phyloP scores from a whole-genome alignment of 345 rosid species.

The Reutealis trisperma region DNA sequence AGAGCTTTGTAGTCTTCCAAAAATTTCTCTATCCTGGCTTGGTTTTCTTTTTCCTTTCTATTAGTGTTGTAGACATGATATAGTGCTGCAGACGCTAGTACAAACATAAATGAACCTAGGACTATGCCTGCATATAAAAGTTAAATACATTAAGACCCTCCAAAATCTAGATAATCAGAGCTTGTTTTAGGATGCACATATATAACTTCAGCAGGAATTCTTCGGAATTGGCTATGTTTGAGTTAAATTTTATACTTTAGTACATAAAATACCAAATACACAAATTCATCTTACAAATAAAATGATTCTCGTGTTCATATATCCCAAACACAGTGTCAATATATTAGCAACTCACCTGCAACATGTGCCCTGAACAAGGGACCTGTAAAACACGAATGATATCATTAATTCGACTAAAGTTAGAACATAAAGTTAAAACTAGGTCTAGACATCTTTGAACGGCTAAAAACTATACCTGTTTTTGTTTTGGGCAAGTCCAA shows the following conservation, averaged over 20 bases:
- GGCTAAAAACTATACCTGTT: background rate
- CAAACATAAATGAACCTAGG: background rate
- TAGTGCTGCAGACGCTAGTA: background rate
- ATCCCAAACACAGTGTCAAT: too few relatives aligned
- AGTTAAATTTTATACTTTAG: too few relatives aligned
- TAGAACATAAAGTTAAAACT: too few relatives aligned
- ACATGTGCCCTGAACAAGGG: background rate
- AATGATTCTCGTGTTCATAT: too few relatives aligned
- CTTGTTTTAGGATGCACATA: too few relatives aligned
- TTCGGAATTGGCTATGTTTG: too few relatives aligned
- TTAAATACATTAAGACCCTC: background rate
- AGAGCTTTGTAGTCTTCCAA: conserved; percentile 31
- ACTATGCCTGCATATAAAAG: background rate
- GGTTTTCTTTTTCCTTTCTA: conserved; percentile 16
- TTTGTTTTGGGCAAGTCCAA: background rate
- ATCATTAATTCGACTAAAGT: too few relatives aligned
- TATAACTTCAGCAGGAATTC: too few relatives aligned
- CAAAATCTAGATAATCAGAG: too few relatives aligned
- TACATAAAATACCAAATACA: too few relatives aligned
- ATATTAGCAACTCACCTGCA: background rate
- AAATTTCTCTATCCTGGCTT: conserved; percentile 16
- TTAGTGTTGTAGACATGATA: conserved; percentile 1
- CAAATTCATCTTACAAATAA: too few relatives aligned
- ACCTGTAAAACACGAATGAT: background rate
- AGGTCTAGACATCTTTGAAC: too few relatives aligned